Evolutionary conservation across 2,329 filamentous ascomycete species (phyloP), one percentile per base, ranked within the genome.

Genomic region (Talaromyces rugulosus): DNA sequence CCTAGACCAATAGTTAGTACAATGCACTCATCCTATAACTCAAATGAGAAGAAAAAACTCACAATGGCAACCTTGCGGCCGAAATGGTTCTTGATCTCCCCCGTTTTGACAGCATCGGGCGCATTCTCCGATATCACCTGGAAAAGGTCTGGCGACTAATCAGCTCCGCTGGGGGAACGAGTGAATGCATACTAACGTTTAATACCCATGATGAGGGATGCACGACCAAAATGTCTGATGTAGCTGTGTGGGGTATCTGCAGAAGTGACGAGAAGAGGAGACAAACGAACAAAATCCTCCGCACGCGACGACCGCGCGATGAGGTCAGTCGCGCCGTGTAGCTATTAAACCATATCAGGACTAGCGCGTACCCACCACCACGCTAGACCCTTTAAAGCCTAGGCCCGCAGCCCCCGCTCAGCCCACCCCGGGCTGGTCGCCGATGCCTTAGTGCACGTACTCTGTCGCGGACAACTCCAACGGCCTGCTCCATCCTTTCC

Each of bases 41-140:
- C 4, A 9, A 27, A 44, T 14, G 31, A 60, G 18, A 14, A n/a
- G 33, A 23, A 11, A 31, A 1, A 40, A 82, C 91, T 74, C 82
- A 96, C 93, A 78, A 97, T 97, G 58, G 94, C 94, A 64, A 99
- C 94, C 80, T 99, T 99, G 75, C 95, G 91, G 66, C 95, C 95
- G 75, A 99, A 99, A 68, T 99, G 95, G 70, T 94, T 94, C 81
- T 99, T 99, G 83, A 99, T 99, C 74, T 99, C 95, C 64, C 95
- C 92, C 73, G 92, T 89, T 78, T 97, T 98, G 83, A 97, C 86
- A 36, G 95, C 90, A 79, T 93, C 91, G n/a, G 95, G 95, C 67
- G 92, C 91, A 80, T 98, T 90, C 74, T 97, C 93, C 72, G 90
- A 89, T 78, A 95, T 92, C 75, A 95, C 89, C 67, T 86, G 84